Evolutionary conservation across 257 asterid genomes (phyloP), one percentile per base, ranked within the genome.

Genomic region (Fraxinus anomala): DNA sequence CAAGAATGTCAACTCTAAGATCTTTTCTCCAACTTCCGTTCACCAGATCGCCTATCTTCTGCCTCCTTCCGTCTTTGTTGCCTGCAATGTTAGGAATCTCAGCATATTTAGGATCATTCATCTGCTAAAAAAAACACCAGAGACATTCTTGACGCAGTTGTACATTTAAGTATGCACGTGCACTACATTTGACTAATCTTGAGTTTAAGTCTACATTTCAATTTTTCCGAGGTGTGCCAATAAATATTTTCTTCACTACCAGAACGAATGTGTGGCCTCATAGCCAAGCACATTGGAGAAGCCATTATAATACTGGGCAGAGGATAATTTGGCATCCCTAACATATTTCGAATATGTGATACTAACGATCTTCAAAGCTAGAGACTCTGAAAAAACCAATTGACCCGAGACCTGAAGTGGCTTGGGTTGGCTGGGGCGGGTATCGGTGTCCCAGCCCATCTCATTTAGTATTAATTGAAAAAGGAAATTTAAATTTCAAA

Each of bases 41-140:
- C 91, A 80, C 82, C 82, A 39, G 89, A 79, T 71, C 88, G 87
- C 84, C 68, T 89, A 70, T 84, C 89, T 82, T 89, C 93, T 26
- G 88, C 89, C 81, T 89, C 93, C 80, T 82, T 89, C 77, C 91
- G 79, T 74, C 88, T 87, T 30, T 89, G 93, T 83, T 82, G 91
- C 89, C 93, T 89, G 87, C 28, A 72, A 81, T 40, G 4, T 73
- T 42, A 47, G 59, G 61, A 11, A 63, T 11, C 34, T 61, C 69
- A 26, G 36, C 36, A 63, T 26, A 63, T 63, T 63, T 63, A 63
- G 36, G 28, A 63, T 10, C 69, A 63, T 24, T 63, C 5, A 9
- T 61, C 68, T 61, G 68, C 5, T 16, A n/a, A 63, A 23, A 61
- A 61, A 24, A 61, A 61, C 33, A 21, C 33, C 17, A 61, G 34